A percentile compares a stretch with the other conserved stretches of the same genome.
These are phyloP conservation scores for Dioscorea zingiberensis DNA, from an alignment of 106 monocot genomes.

Conservation along the genomic window DNA sequence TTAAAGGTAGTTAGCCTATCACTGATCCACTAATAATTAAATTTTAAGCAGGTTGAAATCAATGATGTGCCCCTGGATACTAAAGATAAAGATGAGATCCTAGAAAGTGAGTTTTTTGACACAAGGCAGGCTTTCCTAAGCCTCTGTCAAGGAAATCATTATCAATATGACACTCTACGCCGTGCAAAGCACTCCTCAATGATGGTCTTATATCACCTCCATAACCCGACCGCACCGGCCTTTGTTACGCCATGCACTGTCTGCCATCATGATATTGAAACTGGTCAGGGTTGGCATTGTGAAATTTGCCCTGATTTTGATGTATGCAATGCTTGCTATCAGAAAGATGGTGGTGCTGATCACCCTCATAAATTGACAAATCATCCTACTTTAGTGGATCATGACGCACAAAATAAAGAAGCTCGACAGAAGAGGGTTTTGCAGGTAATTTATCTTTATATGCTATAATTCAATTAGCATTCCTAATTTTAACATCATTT, in stretches of 20 bases:
- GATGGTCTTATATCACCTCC: conserved; percentile 97
- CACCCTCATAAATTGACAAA: conserved; percentile 86
- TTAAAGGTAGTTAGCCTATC: neutral
- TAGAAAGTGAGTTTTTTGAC: conserved; percentile 95
- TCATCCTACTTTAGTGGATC: conserved; percentile 66
- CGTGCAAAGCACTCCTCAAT: conserved; percentile 98
- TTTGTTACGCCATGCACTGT: conserved; percentile 83
- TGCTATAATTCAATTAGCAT: too few species aligned
- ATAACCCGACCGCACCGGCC: conserved; percentile 93
- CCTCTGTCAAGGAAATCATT: conserved; percentile 95
- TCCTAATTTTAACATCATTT: too few species aligned
- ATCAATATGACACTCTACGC: conserved; percentile 92
- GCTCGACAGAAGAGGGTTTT: conserved; percentile 79
- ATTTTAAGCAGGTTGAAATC: conserved; percentile 63
- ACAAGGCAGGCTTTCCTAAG: conserved; percentile 90
- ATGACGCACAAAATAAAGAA: conserved; percentile 85
- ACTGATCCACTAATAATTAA: neutral
- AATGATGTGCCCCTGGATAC: conserved; percentile 56
- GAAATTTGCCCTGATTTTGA: conserved; percentile 94
- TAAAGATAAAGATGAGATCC: conserved; percentile 86
- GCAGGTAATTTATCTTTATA: conserved; percentile 38
- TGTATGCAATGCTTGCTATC: conserved; percentile 76
- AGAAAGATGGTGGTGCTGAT: conserved; percentile 65
- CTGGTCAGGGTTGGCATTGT: conserved; percentile 94
- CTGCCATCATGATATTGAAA: conserved; percentile 76